A percentile compares a stretch with the other conserved stretches of the same genome.
Conservation (phyloP, 2,329 filamentous ascomycete genomes). For the Gnomoniopsis sp. region DNA sequence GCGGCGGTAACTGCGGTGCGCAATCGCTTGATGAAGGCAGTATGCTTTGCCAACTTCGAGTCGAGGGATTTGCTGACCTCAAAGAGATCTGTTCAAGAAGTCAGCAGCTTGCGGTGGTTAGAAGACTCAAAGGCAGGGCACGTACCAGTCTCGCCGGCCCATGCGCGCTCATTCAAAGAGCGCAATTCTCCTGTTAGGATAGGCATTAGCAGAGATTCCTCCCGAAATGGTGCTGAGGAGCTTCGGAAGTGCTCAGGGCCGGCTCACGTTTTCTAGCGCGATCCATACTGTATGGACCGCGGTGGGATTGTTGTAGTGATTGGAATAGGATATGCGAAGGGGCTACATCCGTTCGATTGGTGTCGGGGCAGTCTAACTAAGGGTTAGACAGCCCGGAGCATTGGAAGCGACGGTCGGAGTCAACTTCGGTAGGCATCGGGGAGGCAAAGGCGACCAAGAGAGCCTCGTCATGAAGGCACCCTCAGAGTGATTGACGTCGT, state of each 20-base stretch:
- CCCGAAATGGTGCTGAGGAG: not conserved
- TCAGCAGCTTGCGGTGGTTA: conserved; percentile 9
- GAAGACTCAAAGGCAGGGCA: conserved; percentile 16
- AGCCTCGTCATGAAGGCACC: conserved; percentile 20
- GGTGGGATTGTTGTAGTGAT: conserved; percentile 27
- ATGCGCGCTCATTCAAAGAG: conserved; percentile 80
- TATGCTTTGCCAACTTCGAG: conserved; percentile 96
- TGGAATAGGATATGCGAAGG: conserved; percentile 23
- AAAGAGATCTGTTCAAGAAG: conserved; percentile 62
- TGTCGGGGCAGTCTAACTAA: conserved; percentile 34
- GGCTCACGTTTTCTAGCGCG: conserved; percentile 60
- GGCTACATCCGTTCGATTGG: conserved; percentile 43
- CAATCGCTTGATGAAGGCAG: conserved; percentile 93
- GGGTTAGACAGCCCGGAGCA: conserved; percentile 39
- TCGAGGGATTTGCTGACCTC: conserved; percentile 76
- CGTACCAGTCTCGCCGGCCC: conserved; percentile 83
- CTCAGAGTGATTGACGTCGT: conserved; percentile 12
- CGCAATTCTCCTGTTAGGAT: conserved; percentile 73
- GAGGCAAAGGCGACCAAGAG: conserved; percentile 22
- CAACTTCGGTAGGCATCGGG: conserved; percentile 43
- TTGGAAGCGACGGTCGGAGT: conserved; percentile 38
- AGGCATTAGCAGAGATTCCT: conserved; percentile 21
- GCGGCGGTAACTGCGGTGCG: conserved; percentile 82
- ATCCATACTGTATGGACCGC: conserved; percentile 53
- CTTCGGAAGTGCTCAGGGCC: too few relatives aligned